These are phyloP conservation scores for Phylloporus rhodoxanthus DNA, from an alignment of 768 basidiomycete genomes.

Conservation along the genomic window DNA sequence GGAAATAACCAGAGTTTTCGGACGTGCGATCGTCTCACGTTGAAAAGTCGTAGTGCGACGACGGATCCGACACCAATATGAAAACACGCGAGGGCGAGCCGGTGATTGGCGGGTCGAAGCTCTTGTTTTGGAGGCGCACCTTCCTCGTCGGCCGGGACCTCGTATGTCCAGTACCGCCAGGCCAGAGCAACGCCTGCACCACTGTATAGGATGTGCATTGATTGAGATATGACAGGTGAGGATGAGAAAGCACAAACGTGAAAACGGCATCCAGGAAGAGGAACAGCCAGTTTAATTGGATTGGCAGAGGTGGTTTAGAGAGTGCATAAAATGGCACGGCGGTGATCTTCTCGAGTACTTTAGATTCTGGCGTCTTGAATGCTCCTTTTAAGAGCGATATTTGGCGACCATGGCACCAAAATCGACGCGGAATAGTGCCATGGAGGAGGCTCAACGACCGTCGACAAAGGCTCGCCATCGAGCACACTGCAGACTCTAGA, in stretches of 20 bases:
- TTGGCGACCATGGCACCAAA: conserved; percentile 1
- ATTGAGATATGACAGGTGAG: background rate
- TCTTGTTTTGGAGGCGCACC: conserved; percentile 14
- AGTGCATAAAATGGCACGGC: conserved; percentile 25
- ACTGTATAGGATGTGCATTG: conserved; percentile 2
- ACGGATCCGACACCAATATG: conserved; percentile 27
- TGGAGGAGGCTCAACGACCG: conserved; percentile 10
- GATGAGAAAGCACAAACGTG: conserved; percentile 19
- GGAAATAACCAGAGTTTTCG: conserved; percentile 30
- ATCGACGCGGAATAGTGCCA: background rate
- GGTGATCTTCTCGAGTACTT: conserved; percentile 14
- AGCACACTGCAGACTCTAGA: no score
- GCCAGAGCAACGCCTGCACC: conserved; percentile 24
- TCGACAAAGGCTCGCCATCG: conserved; percentile 10
- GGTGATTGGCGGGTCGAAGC: conserved; percentile 28
- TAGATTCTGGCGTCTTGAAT: conserved; percentile 15
- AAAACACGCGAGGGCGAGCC: conserved; percentile 23
- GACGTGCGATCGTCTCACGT: conserved; percentile 24
- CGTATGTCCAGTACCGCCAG: conserved; percentile 26
- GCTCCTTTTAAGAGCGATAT: conserved; percentile 9
- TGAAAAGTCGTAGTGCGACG: conserved; percentile 25
- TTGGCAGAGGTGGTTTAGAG: conserved; percentile 10
- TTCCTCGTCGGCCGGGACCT: conserved; percentile 11
- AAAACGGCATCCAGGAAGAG: conserved; percentile 27
- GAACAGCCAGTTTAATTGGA: conserved; percentile 25